Percentiles rank a stretch among this genome's conserved stretches.
phyloP scores from a whole-genome alignment of 306 rosid species.

The Ceratonia siliqua region DNA sequence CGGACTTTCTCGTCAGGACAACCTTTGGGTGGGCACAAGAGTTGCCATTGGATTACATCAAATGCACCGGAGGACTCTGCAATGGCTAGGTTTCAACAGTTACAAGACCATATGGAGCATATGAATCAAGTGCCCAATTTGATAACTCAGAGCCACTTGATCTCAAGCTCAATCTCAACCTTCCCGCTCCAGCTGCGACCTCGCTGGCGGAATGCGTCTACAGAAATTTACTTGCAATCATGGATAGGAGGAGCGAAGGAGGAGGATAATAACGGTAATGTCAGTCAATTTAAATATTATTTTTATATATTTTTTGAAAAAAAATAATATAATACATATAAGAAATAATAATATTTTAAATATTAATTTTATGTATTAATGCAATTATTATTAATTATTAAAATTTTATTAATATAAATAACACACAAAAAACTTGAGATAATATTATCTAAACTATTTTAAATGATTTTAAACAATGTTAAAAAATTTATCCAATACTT shows the following conservation, averaged over 20 bases:
- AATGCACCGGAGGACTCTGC: constrained; percentile 59
- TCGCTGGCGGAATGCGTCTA: constrained; percentile 35
- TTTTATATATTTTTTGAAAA: too few species aligned
- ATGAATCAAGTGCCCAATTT: constrained; percentile 46
- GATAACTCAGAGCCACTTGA: constrained; percentile 57
- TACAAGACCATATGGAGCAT: constrained; percentile 61
- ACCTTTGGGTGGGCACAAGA: constrained; percentile 91
- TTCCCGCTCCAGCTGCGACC: constrained; percentile 61
- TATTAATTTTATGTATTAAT: too few species aligned
- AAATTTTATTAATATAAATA: too few species aligned
- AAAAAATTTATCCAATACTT: too few species aligned
- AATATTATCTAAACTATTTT: too few species aligned
- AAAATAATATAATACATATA: too few species aligned
- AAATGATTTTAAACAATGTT: too few species aligned
- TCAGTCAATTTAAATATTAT: too few species aligned
- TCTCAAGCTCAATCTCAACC: constrained; percentile 81
- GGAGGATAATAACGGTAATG: neutral
- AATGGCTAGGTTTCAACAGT: constrained; percentile 64
- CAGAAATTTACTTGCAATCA: constrained; percentile 62
- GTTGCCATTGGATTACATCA: constrained; percentile 96
- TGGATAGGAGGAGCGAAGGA: constrained; percentile 48
- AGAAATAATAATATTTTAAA: too few species aligned
- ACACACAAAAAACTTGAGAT: too few species aligned
- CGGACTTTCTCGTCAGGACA: constrained; percentile 89
- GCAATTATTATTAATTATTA: too few species aligned